These are phyloP conservation scores for Entonaema liquescens DNA, from an alignment of 495 filamentous ascomycete species.

Conservation along the genomic window DNA sequence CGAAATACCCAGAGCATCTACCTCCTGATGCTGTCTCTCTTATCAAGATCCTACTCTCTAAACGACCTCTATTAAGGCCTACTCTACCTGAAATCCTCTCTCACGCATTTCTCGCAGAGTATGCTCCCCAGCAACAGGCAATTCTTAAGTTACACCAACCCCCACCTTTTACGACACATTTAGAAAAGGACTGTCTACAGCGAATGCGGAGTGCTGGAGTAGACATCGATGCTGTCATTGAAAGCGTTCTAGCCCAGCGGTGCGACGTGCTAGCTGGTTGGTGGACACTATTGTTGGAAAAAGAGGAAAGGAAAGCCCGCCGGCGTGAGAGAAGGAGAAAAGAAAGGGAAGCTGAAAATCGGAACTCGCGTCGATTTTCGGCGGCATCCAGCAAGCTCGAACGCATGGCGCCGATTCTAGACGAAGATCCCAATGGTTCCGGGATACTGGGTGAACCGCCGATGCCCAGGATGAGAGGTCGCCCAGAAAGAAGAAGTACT, in stretches of 20 bases:
- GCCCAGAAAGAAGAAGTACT: slow-evolving; percentile 60
- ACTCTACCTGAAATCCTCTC: slow-evolving; percentile 86
- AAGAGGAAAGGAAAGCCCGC: slow-evolving; percentile 89
- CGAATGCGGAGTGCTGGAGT: slow-evolving; percentile 96
- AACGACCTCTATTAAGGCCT: slow-evolving; percentile 85
- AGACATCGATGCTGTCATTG: slow-evolving; percentile 92
- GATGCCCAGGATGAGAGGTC: slow-evolving; percentile 65
- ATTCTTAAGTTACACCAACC: slow-evolving; percentile 87
- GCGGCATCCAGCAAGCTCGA: slow-evolving; percentile 86
- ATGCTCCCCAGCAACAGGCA: slow-evolving; percentile 87
- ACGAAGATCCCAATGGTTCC: slow-evolving; percentile 60
- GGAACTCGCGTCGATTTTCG: slow-evolving; percentile 81
- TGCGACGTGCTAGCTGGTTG: slow-evolving; percentile 93
- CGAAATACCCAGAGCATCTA: slow-evolving; percentile 82
- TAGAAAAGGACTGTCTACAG: slow-evolving; percentile 91
- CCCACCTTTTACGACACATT: slow-evolving; percentile 81
- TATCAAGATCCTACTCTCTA: slow-evolving; percentile 80
- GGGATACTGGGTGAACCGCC: slow-evolving; percentile 55
- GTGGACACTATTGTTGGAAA: slow-evolving; percentile 96
- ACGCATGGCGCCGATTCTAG: slow-evolving; percentile 74
- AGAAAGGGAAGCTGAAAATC: slow-evolving; percentile 82
- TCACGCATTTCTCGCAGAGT: slow-evolving; percentile 87
- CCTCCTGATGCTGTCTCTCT: slow-evolving; percentile 79
- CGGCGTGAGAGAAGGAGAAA: slow-evolving; percentile 85
- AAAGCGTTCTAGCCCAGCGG: slow-evolving; percentile 87